Evolutionary conservation across 495 filamentous ascomycete genomes (phyloP), one percentile per base, ranked within the genome.

Genomic region (Penicillium atrosanguineum): DNA sequence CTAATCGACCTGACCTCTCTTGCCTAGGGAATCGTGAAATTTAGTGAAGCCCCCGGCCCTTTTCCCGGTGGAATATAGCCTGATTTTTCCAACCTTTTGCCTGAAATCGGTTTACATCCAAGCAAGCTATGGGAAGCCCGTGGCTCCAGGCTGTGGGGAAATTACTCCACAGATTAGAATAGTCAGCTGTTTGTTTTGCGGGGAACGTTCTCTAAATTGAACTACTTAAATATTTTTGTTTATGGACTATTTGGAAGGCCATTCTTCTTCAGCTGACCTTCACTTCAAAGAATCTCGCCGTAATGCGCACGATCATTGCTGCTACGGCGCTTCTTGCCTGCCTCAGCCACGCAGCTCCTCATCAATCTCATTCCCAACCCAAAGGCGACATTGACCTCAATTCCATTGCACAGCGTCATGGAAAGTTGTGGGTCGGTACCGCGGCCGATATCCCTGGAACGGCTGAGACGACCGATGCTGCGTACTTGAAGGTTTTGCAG

Each of bases 361-460:
- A 45, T 36, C 18, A 21, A n/a, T 15, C 50, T 23, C 6, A 15
- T 25, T 21, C 16, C 16, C 21, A 42, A 26, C 23, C 15, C 19
- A 37, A 40, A 0, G 3, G 12, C 31, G 2, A 34, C 14, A 12
- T 54, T 34, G 46, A 48, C 29, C 56, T 58, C 9, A 54, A 60
- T 50, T 18, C 25, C 19, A 50, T 80, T 38, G 59, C 59, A 7
- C 50, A 54, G n/a, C 44, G 36, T 4, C 29, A n/a, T 1, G 60
- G 48, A 3, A 58, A 58, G 41, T 46, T 56, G 11, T 66, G 55
- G 53, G 61, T 66, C 44, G 63, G 63, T 8, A 56, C 60, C 0
- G 60, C 60, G 0, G 54, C 51, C 41, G 63, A 66, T 56, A 63
- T 65, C 20, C 56, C 60, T 36, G 28, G 46, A 26, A 60, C 55